Conservation (phyloP, 306 rosid species). For the Trifolium repens region DNA sequence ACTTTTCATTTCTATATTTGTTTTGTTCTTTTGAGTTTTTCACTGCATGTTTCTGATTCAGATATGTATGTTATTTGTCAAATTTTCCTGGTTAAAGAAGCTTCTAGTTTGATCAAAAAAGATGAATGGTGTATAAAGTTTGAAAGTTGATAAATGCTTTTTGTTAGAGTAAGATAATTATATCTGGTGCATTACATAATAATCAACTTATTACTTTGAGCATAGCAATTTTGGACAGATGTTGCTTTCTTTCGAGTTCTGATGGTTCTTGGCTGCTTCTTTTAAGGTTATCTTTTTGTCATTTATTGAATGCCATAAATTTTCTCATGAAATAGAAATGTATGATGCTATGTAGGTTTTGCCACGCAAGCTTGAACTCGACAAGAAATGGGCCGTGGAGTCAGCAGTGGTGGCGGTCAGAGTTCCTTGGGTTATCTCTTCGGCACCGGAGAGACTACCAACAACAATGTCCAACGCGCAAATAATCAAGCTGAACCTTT, state of each 20-base stretch:
- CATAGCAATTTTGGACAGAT: background rate
- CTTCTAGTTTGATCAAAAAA: background rate
- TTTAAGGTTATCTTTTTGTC: slow-evolving; percentile 8
- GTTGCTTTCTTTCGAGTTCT: slow-evolving; percentile 8
- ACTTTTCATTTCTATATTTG: background rate
- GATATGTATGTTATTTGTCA: background rate
- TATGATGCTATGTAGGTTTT: slow-evolving; percentile 41
- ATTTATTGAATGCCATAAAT: background rate
- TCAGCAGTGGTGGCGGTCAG: slow-evolving; percentile 82
- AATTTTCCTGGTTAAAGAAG: slow-evolving; percentile 14
- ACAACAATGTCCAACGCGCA: slow-evolving; percentile 42
- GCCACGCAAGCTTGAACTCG: slow-evolving; percentile 20
- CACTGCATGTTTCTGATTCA: background rate
- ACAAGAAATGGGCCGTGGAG: slow-evolving; percentile 78
- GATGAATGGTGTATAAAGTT: background rate
- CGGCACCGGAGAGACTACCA: slow-evolving; percentile 63
- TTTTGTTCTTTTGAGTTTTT: background rate
- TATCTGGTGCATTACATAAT: background rate
- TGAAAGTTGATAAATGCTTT: too few relatives aligned
- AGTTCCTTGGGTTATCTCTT: slow-evolving; percentile 88
- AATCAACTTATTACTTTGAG: background rate
- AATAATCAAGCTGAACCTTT: slow-evolving; percentile 39
- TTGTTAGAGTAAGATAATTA: background rate
- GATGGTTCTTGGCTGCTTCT: background rate
- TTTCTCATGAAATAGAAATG: slow-evolving; percentile 23